phyloP scores from a whole-genome alignment of 164 flowering plant genomes.

The Dillenia turbinata region DNA sequence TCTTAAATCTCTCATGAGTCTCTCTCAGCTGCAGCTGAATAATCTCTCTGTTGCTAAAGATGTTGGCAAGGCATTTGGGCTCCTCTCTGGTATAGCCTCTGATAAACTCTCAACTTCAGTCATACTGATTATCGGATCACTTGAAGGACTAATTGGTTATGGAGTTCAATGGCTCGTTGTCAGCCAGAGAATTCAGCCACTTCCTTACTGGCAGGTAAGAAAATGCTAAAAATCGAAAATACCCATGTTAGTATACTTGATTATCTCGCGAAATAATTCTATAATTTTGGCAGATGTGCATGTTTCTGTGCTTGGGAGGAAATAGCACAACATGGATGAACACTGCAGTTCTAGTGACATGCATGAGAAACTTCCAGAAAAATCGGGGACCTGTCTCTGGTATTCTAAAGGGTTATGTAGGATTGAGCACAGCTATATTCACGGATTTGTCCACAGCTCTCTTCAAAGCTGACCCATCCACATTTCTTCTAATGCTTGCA shows the following conservation, averaged over 20 bases:
- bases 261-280: no score
- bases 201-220: slow-evolving; percentile 77
- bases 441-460: slow-evolving; percentile 69
- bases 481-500: slow-evolving; percentile 62
- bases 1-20: slow-evolving; percentile 20
- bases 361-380: slow-evolving; percentile 70
- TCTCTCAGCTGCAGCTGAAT: slow-evolving; percentile 22
- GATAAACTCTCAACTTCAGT: slow-evolving; percentile 55
- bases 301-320: slow-evolving; percentile 85
- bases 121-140: slow-evolving; percentile 63
- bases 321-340: slow-evolving; percentile 98
- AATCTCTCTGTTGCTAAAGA: slow-evolving; percentile 25
- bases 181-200: slow-evolving; percentile 47
- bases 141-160: slow-evolving; percentile 77
- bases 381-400: slow-evolving; percentile 90
- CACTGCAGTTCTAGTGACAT: slow-evolving; percentile 84
- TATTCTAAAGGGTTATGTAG: slow-evolving; percentile 77
- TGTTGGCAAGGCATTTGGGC: slow-evolving; percentile 49
- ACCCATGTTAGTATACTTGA: no score
- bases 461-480: slow-evolving; percentile 54
- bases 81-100: slow-evolving; percentile 71
- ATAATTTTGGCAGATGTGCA: slow-evolving; percentile 50
- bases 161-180: slow-evolving; percentile 89
- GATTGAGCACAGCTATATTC: slow-evolving; percentile 88
- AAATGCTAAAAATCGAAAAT: no score